Conservation (phyloP, 139 green algal species). For the Ettlia oleoabundans region DNA sequence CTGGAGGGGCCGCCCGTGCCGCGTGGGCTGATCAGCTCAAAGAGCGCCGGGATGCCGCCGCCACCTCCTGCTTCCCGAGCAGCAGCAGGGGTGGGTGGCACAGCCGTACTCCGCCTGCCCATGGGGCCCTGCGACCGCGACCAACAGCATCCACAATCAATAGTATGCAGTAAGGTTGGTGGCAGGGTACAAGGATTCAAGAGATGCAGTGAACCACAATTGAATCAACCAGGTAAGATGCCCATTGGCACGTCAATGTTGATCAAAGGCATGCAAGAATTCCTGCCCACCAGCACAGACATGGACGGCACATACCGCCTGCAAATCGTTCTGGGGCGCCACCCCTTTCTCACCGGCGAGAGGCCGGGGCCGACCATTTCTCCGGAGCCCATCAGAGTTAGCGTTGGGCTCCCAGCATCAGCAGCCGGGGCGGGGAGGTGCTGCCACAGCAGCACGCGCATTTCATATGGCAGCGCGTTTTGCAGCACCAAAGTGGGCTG, state of each 20-base stretch:
- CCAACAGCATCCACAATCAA: too few relatives aligned
- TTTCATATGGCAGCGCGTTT: constrained; percentile 80
- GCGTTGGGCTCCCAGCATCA: background rate
- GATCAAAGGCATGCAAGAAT: too few relatives aligned
- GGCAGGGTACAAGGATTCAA: too few relatives aligned
- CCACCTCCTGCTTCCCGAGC: background rate
- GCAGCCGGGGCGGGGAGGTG: constrained; percentile 4
- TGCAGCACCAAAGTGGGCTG: constrained; percentile 72
- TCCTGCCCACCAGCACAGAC: background rate
- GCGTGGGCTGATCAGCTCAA: background rate
- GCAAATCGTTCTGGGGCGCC: background rate
- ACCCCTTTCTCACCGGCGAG: background rate
- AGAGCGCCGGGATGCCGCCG: constrained; percentile 3
- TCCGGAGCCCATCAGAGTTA: background rate
- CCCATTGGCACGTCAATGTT: too few relatives aligned
- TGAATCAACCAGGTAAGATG: too few relatives aligned
- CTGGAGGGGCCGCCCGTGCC: background rate
- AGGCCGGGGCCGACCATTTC: background rate
- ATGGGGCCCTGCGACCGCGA: constrained; percentile 7
- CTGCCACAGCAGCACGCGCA: constrained; percentile 68
- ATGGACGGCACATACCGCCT: background rate
- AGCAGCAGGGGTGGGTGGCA: background rate
- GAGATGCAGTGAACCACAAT: too few relatives aligned
- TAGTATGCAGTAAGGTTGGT: too few relatives aligned
- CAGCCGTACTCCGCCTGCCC: background rate